Conservation (phyloP, 352 stramenopile species). For the Thalassiosira sp. region DNA sequence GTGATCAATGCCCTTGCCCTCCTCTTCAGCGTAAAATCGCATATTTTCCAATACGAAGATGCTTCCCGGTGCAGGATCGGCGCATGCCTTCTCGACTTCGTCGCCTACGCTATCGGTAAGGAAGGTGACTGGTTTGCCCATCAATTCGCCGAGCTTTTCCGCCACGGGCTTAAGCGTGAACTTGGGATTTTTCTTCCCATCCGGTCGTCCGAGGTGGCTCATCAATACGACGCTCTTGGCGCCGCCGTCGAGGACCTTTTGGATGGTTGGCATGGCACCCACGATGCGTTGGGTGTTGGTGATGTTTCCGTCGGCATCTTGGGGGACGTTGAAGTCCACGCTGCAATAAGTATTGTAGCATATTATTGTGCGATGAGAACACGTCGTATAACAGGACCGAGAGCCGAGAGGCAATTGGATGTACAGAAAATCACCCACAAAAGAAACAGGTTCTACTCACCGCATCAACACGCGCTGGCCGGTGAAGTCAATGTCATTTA, state of each 20-base stretch:
- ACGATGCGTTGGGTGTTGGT: slow-evolving; percentile 89
- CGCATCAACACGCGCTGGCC: background rate
- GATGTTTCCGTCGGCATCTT: slow-evolving; percentile 90
- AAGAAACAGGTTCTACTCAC: background rate
- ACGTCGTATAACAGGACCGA: too few relatives aligned
- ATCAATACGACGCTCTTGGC: slow-evolving; percentile 80
- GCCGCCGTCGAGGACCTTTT: slow-evolving; percentile 92
- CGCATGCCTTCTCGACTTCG: slow-evolving; percentile 59
- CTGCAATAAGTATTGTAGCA: too few relatives aligned
- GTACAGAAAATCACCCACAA: too few relatives aligned
- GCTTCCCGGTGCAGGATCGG: slow-evolving; percentile 53
- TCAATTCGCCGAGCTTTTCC: slow-evolving; percentile 29
- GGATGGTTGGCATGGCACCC: slow-evolving; percentile 85
- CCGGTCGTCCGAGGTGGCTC: slow-evolving; percentile 94
- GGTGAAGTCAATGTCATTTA: background rate
- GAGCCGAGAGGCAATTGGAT: too few relatives aligned
- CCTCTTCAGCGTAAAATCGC: slow-evolving; percentile 95
- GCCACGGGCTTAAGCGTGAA: slow-evolving; percentile 51
- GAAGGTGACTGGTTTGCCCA: slow-evolving; percentile 79
- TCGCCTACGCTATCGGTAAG: slow-evolving; percentile 89
- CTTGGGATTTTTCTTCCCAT: slow-evolving; percentile 80
- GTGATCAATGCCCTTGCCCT: slow-evolving; percentile 38
- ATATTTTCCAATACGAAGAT: slow-evolving; percentile 98
- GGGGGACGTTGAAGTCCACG: slow-evolving; percentile 97
- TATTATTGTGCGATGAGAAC: background rate